These are phyloP conservation scores for Planoprotostelium fungivorum DNA, from an alignment of 78 protist genomes.

Conservation along the genomic window DNA sequence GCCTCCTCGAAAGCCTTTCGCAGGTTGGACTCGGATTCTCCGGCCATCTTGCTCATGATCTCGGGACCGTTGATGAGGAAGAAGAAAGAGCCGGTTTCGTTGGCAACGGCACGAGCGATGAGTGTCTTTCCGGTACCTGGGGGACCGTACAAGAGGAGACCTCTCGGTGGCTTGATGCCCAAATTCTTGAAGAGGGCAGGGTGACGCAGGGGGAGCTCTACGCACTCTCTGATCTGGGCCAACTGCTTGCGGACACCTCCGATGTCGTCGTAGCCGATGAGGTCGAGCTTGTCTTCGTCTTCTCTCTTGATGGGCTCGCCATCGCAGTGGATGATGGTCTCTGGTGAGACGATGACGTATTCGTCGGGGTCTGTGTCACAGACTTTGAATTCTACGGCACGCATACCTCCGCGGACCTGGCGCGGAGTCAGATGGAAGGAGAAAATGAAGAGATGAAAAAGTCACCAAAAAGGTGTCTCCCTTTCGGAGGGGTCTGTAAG, in stretches of 20 bases:
- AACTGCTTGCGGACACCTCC: slow-evolving; percentile 99
- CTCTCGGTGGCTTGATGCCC: slow-evolving; percentile 97
- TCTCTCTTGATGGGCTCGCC: slow-evolving; percentile 99
- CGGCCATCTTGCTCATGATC: slow-evolving; percentile 99
- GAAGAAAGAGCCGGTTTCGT: slow-evolving; percentile 99
- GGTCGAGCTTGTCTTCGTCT: slow-evolving; percentile 89
- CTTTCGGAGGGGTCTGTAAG: slow-evolving; percentile 99
- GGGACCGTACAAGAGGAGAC: slow-evolving; percentile 98
- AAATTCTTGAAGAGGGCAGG: slow-evolving; percentile 96
- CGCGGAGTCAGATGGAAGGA: slow-evolving; percentile 67
- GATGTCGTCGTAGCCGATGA: slow-evolving; percentile 99
- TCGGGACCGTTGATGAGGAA: slow-evolving; percentile 99
- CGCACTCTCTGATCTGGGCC: slow-evolving; percentile 98
- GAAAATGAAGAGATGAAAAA: neutral
- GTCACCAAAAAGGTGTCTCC: slow-evolving; percentile 62
- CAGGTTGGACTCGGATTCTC: slow-evolving; percentile 98
- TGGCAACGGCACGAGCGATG: slow-evolving; percentile 99
- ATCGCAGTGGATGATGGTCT: slow-evolving; percentile 98
- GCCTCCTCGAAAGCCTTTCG: slow-evolving; percentile 99
- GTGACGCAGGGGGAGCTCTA: slow-evolving; percentile 99
- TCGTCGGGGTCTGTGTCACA: slow-evolving; percentile 96
- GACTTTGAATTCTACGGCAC: slow-evolving; percentile 99
- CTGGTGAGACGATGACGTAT: slow-evolving; percentile 92
- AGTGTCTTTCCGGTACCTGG: slow-evolving; percentile 99
- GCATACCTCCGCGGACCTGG: slow-evolving; percentile 96